These are phyloP conservation scores for Talaromyces ruber DNA, from an alignment of 495 filamentous ascomycete genomes.

Conservation along the genomic window DNA sequence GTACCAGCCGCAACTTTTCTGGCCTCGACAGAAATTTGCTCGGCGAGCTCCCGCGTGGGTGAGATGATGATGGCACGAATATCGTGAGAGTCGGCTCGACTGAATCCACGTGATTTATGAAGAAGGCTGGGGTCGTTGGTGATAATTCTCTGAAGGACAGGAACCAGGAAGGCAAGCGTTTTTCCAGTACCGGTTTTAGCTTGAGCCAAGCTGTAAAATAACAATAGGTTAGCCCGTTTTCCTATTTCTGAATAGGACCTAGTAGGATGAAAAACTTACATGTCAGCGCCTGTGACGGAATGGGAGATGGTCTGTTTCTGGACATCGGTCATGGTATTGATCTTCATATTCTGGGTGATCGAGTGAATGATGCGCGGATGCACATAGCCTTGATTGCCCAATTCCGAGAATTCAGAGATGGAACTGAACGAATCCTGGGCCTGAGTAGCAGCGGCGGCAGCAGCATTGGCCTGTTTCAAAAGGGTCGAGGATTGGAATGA, in stretches of 20 bases:
- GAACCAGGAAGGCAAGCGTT: constrained; percentile 75
- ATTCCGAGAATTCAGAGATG: constrained; percentile 62
- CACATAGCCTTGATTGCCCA: constrained; percentile 54
- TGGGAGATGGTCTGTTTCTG: constrained; percentile 74
- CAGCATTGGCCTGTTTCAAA: constrained; percentile 19
- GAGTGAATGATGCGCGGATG: constrained; percentile 54
- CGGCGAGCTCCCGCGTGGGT: constrained; percentile 88
- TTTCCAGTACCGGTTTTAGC: constrained; percentile 86
- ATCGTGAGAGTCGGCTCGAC: constrained; percentile 44
- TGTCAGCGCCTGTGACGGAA: constrained; percentile 67
- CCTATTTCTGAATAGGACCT: background rate
- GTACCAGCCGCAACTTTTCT: constrained; percentile 57
- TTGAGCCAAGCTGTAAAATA: constrained; percentile 63
- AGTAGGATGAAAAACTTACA: constrained; percentile 48
- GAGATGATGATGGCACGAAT: constrained; percentile 88
- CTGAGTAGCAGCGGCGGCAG: constrained; percentile 14
- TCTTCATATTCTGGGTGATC: constrained; percentile 63
- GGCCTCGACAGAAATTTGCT: constrained; percentile 87
- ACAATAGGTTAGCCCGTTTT: constrained; percentile 7
- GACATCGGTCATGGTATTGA: constrained; percentile 89
- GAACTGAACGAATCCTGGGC: constrained; percentile 11
- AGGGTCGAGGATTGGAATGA: constrained; percentile 22
- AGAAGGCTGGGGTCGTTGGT: constrained; percentile 39
- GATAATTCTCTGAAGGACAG: constrained; percentile 65
- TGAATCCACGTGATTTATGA: background rate